Conservation (phyloP, 441 rosid species). For the Metrosideros polymorpha region DNA sequence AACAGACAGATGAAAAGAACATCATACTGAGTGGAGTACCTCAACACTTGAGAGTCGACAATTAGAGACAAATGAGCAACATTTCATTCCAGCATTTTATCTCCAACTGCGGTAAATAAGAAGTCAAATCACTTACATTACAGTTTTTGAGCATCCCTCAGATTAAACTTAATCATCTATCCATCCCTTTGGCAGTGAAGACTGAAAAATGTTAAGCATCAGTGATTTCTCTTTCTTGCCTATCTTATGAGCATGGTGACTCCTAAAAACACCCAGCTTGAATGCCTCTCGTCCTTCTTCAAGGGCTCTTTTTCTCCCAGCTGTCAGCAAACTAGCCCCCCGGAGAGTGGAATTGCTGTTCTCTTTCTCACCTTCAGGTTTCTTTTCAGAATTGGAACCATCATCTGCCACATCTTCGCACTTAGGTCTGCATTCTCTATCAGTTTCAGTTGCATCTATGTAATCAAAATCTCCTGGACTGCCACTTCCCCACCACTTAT, state of each 20-base stretch:
- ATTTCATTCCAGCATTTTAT: neutral
- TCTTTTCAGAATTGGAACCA: neutral
- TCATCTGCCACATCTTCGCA: constrained; percentile 7
- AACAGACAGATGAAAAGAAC: neutral
- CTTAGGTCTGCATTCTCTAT: constrained; percentile 16
- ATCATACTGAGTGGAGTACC: neutral
- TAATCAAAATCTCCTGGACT: constrained; percentile 5
- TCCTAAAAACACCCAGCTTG: constrained; percentile 24
- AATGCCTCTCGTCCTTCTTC: constrained; percentile 42
- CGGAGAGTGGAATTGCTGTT: constrained; percentile 6
- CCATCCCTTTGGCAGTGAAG: constrained; percentile 39
- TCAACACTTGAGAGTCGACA: neutral
- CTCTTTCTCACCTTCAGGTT: constrained; percentile 16
- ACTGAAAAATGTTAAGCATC: constrained; percentile 30
- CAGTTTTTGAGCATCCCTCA: neutral
- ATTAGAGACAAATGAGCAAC: neutral
- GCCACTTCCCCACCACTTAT: constrained; percentile 64
- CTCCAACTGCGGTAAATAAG: neutral
- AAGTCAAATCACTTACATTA: neutral
- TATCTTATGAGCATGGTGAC: constrained; percentile 19
- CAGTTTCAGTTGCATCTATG: constrained; percentile 13
- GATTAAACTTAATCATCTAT: neutral
- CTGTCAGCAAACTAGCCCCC: constrained; percentile 21
- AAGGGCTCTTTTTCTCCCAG: constrained; percentile 29
- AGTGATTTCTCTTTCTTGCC: constrained; percentile 30